These are phyloP conservation scores for Gossypium mustelinum DNA, from an alignment of 345 rosid species.

Conservation along the genomic window DNA sequence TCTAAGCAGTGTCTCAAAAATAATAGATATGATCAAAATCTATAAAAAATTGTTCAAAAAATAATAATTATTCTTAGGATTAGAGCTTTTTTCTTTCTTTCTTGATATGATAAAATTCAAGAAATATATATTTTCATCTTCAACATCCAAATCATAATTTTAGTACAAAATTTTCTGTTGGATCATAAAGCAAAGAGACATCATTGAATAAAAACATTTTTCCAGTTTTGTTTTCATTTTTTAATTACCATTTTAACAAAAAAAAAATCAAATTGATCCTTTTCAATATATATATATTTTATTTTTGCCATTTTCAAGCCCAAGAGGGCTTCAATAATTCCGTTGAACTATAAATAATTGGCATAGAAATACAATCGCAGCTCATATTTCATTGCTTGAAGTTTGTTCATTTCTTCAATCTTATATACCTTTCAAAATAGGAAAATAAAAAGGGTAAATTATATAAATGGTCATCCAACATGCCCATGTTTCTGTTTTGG, in stretches of 20 bases:
- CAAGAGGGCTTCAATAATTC: not conserved
- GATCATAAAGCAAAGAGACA: not conserved
- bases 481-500: too few species aligned
- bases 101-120: not conserved
- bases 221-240: conserved; percentile 4
- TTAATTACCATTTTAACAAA: not conserved
- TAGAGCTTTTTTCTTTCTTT: not conserved
- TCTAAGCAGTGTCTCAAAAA: accelerated
- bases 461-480: too few species aligned
- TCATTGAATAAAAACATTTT: conserved; percentile 5
- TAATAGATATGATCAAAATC: too few species aligned
- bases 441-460: not conserved
- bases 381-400: not conserved
- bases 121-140: not conserved
- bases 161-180: not conserved
- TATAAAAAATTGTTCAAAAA: too few species aligned
- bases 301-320: not conserved
- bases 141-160: not conserved
- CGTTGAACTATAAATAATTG: not conserved
- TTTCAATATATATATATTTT: not conserved
- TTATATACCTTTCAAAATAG: not conserved
- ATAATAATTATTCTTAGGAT: too few species aligned
- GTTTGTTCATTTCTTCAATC: not conserved
- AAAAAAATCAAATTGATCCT: not conserved
- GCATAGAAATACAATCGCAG: not conserved